A percentile compares a stretch with the other conserved stretches of the same genome.
Conservation (phyloP, 2,329 filamentous ascomycete species). For the Penicillium sp. region DNA sequence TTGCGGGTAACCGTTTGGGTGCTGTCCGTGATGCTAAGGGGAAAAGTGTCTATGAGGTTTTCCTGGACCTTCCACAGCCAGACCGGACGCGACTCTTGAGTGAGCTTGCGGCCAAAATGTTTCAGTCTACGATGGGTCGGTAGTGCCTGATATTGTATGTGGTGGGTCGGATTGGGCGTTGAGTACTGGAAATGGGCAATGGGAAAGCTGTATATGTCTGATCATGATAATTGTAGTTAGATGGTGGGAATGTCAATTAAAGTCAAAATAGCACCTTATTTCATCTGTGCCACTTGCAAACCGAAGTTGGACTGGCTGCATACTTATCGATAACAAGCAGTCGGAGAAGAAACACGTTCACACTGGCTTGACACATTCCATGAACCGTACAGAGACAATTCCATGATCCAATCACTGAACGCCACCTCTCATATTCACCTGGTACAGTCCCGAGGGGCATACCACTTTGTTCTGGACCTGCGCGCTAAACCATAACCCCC, state of each 20-base stretch:
- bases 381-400: no score
- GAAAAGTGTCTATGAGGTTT: conserved; percentile 92
- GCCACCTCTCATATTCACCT: neutral
- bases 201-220: no score
- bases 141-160: conserved; percentile 6
- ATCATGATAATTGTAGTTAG: no score
- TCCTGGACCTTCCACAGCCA: conserved; percentile 73
- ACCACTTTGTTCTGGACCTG: neutral
- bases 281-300: neutral
- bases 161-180: conserved; percentile 5
- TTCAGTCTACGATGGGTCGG: conserved; percentile 45
- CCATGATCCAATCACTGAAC: no score
- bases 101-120: conserved; percentile 79
- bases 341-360: no score
- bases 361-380: no score
- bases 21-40: conserved; percentile 82
- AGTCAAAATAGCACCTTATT: no score
- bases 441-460: neutral
- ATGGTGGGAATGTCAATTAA: no score
- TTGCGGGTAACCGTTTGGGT: conserved; percentile 87
- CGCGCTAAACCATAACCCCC: conserved; percentile 13
- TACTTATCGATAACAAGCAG: conserved; percentile 29
- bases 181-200: neutral
- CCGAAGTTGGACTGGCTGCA: neutral
- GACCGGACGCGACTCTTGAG: conserved; percentile 76